Base-by-base conservation (phyloP, 495 filamentous ascomycete species). In the Lophium mytilinum region DNA sequence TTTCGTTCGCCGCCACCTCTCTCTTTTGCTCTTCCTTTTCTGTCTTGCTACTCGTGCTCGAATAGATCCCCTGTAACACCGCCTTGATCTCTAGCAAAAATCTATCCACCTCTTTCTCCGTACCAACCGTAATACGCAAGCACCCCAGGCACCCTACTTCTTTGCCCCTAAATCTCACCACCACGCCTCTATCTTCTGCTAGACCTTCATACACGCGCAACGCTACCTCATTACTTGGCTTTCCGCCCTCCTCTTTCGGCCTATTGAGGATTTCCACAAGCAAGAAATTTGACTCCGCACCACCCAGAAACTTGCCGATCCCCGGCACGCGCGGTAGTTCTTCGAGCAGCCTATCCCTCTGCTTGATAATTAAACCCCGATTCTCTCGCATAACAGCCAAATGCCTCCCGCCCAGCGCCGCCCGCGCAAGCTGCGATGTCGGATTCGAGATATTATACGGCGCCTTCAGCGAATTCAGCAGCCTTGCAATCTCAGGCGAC, bases 381-480 rank as follows among this genome's bases (percentile, higher is more conserved):
- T 94, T 84, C 15, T 58, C 68, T 9, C 71, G 72, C 92, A 95
- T 94, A 12, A 85, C 79, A 0, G 75, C 73, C 58, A 96, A 66
- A 40, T 89, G 88, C 37, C 73, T 69, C 0, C 75, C 68, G 1
- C 78, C 74, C 24, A 97, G 72, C 0, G 91, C 90, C 9, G 83
- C 80, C 11, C 71, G 78, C 14, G 90, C 93, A 3, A 98, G 75
- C n/a, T 82, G 83, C 56, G 83, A 87, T 1, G 93, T 96, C 0
- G 88, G 88, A 60, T 81, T 88, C 35, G 88, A 85, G 64, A 97
- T 83, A 69, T 95, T 96, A 71, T 98, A 98, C 9, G 93, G 93
- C 4, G 94, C 94, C 71, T 97, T 97, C 48, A 98, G 73, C 61
- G 76, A 88, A 71, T 98, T 98, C 12, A 97, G 77, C 17, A 98